Percentiles rank a stretch among this genome's conserved stretches.
Evolutionary conservation across 139 green algal genomes (phyloP).

Genomic region (Chlamydomonas incerta): DNA sequence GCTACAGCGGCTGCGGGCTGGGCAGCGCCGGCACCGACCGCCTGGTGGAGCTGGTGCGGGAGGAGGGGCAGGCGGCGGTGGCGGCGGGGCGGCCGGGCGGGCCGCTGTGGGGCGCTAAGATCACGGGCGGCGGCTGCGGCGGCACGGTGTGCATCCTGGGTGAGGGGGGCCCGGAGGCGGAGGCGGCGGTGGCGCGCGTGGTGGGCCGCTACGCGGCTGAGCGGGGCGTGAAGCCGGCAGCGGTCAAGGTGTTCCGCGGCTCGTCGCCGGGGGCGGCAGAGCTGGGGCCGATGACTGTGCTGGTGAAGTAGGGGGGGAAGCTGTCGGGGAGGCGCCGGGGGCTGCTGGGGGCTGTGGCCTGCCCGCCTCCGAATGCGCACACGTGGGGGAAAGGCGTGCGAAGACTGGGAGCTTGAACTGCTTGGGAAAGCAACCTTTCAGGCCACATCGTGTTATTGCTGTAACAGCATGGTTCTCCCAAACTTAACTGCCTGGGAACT

Average conservation of each 20-base stretch:
- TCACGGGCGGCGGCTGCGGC: conserved; percentile 93
- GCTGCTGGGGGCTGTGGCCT: too few relatives aligned
- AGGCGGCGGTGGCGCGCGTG: conserved; percentile 27
- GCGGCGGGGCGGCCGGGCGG: conserved; percentile 18
- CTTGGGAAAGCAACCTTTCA: too few relatives aligned
- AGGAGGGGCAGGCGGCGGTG: conserved; percentile 54
- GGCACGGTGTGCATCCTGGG: conserved; percentile 88
- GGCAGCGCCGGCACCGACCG: conserved; percentile 72
- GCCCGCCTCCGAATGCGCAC: too few relatives aligned
- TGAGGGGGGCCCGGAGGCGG: conserved; percentile 32
- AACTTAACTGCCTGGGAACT: too few relatives aligned
- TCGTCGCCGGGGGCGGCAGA: conserved; percentile 24
- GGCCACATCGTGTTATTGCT: too few relatives aligned
- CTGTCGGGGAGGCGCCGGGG: too few relatives aligned
- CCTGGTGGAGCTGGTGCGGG: conserved; percentile 75
- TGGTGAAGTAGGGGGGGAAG: neutral
- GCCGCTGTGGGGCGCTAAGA: conserved; percentile 91
- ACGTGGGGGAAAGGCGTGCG: too few relatives aligned
- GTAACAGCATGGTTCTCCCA: too few relatives aligned
- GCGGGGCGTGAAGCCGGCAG: neutral
- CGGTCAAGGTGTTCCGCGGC: conserved; percentile 31
- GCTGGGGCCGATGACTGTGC: neutral
- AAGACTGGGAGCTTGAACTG: too few relatives aligned
- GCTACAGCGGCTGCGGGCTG: conserved; percentile 79
- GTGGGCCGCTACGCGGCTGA: conserved; percentile 8